Evolutionary conservation across 768 basidiomycete genomes (phyloP).

Genomic region (Boletus rubescentipes): DNA sequence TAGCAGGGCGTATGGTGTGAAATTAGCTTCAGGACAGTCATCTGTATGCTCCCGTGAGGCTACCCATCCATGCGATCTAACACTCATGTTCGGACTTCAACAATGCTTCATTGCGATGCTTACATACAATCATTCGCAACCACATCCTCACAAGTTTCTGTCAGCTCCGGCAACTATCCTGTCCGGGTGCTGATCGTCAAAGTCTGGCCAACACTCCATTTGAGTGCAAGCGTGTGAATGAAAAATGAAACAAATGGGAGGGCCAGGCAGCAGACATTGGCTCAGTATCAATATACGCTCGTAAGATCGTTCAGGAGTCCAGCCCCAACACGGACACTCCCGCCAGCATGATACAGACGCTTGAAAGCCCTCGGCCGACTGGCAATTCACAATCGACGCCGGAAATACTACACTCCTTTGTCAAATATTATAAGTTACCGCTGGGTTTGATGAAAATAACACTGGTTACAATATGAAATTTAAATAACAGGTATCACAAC

Average conservation of each 20-base stretch:
- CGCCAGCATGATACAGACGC: neutral
- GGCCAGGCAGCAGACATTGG: neutral
- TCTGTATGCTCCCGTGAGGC: neutral
- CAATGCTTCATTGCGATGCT: neutral
- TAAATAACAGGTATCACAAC: neutral
- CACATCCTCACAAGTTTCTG: too few relatives aligned
- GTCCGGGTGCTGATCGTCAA: too few relatives aligned
- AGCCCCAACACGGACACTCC: neutral
- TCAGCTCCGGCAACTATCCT: too few relatives aligned
- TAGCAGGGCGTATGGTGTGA: neutral
- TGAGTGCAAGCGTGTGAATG: too few relatives aligned
- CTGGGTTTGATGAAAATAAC: neutral
- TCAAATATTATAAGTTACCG: constrained; percentile 26
- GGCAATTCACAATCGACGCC: neutral
- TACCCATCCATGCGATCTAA: too few relatives aligned
- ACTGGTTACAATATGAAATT: neutral
- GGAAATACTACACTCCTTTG: neutral
- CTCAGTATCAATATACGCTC: too few relatives aligned
- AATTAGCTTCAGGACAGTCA: neutral
- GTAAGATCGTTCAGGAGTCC: too few relatives aligned
- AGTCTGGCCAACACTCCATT: neutral
- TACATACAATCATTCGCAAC: too few relatives aligned
- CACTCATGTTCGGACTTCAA: neutral
- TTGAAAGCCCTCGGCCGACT: neutral
- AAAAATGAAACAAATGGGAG: neutral